These are phyloP conservation scores for Trichocomaceae sp. DNA, from an alignment of 2,329 filamentous ascomycete genomes.

Conservation along the genomic window DNA sequence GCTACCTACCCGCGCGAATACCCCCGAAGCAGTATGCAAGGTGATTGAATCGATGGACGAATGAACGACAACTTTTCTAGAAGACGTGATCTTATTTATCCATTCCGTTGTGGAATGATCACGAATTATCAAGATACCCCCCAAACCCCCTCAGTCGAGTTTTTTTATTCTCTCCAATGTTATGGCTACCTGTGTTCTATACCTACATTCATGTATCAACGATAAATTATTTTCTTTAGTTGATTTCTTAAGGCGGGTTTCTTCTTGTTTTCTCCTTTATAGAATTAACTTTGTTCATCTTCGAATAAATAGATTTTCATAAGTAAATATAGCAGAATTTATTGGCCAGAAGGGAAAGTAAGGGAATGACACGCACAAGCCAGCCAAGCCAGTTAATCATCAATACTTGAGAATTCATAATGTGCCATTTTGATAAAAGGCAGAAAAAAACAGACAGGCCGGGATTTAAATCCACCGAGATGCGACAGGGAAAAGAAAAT, in stretches of 20 bases:
- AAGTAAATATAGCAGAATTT: too few relatives aligned
- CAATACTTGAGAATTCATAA: not conserved
- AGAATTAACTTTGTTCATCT: not conserved
- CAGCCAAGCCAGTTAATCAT: not conserved
- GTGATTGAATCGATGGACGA: not conserved
- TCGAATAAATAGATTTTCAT: not conserved
- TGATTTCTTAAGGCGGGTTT: not conserved
- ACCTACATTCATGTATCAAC: not conserved
- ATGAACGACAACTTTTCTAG: too few relatives aligned
- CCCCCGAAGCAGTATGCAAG: too few relatives aligned
- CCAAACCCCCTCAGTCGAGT: not conserved
- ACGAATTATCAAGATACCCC: too few relatives aligned
- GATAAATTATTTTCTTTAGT: slow-evolving; percentile 6
- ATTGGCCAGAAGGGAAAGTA: not conserved
- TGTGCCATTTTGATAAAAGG: not conserved
- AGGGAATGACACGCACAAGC: not conserved
- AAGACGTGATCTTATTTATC: too few relatives aligned
- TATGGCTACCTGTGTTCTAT: not conserved
- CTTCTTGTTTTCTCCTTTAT: not conserved
- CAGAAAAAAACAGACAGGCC: not conserved
- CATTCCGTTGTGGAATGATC: too few relatives aligned
- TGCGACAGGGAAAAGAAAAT: not conserved
- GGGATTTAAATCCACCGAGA: not conserved
- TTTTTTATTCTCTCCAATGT: too few relatives aligned
- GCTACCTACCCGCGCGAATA: too few relatives aligned